These are phyloP conservation scores for Chlorella ohadii DNA, from an alignment of 139 green algal genomes.

Conservation along the genomic window DNA sequence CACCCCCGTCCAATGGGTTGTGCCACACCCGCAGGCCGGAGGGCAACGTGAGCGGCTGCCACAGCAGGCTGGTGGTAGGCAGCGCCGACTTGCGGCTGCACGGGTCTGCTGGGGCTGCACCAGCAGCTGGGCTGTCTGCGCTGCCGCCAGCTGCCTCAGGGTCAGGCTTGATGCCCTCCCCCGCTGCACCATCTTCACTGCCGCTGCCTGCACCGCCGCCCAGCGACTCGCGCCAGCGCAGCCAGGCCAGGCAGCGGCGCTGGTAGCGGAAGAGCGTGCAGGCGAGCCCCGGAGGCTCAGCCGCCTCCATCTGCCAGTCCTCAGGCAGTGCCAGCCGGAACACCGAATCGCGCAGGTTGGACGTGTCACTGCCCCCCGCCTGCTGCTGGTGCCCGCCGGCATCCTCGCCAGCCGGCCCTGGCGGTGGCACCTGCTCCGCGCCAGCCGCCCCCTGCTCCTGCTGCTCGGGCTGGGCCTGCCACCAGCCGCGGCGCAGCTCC, in stretches of 20 bases:
- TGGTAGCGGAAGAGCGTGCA: slow-evolving; percentile 73
- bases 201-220: not conserved
- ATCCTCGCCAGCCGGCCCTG: not conserved
- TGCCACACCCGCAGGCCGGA: not conserved
- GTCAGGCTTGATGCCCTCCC: not conserved
- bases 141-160: not conserved
- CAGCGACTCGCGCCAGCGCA: slow-evolving; percentile 64
- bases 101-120: not conserved
- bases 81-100: slow-evolving; percentile 5
- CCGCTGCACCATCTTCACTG: not conserved
- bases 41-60: slow-evolving; percentile 13
- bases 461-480: not conserved
- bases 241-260: slow-evolving; percentile 68
- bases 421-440: not conserved
- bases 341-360: slow-evolving; percentile 49
- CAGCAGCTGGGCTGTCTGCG: not conserved
- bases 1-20: not conserved
- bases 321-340: slow-evolving; percentile 51
- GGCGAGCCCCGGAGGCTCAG: slow-evolving; percentile 57
- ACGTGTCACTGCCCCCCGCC: not conserved
- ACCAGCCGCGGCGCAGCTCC: not conserved
- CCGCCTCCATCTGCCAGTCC: slow-evolving; percentile 52
- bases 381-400: not conserved
- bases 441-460: not conserved
- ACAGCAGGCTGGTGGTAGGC: not conserved